Conservation (phyloP, 176 grass and related monocot species). For the Oryza punctata region DNA sequence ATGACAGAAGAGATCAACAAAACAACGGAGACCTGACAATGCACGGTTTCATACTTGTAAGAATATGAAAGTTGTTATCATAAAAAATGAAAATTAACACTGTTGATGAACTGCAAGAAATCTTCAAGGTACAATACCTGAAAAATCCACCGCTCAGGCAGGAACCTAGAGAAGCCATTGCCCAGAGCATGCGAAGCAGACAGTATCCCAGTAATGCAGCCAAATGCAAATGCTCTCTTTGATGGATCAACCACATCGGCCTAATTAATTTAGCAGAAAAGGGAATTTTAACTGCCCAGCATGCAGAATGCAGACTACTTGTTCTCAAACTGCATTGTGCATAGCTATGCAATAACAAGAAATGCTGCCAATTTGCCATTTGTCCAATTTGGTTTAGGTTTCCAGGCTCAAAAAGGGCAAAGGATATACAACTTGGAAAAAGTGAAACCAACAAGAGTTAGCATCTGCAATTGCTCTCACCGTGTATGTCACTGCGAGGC, state of each 20-base stretch:
- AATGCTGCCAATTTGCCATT: not conserved
- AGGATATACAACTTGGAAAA: not conserved
- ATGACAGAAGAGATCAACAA: conserved; percentile 61
- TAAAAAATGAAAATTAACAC: not conserved
- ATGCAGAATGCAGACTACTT: not conserved
- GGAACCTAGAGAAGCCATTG: conserved; percentile 64
- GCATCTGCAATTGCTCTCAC: conserved; percentile 25
- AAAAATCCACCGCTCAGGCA: conserved; percentile 79
- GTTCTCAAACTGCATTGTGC: not conserved
- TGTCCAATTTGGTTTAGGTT: not conserved
- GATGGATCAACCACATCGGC: conserved; percentile 61
- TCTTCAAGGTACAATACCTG: conserved; percentile 40
- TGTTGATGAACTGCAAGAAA: not conserved
- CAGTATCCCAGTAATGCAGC: conserved; percentile 70
- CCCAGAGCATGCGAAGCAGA: conserved; percentile 75
- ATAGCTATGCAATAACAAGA: not conserved
- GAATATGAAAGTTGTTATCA: not conserved
- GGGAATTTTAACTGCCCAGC: not conserved
- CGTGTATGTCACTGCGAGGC: conserved; percentile 72
- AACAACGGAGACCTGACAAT: conserved; percentile 62
- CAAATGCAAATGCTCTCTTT: conserved; percentile 69
- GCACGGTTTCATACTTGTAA: not conserved
- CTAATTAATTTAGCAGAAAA: conserved; percentile 56
- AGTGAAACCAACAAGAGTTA: not conserved
- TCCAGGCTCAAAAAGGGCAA: not conserved